phyloP scores from a whole-genome alignment of 331 rosid genomes.

The Stylosanthes scabra region DNA sequence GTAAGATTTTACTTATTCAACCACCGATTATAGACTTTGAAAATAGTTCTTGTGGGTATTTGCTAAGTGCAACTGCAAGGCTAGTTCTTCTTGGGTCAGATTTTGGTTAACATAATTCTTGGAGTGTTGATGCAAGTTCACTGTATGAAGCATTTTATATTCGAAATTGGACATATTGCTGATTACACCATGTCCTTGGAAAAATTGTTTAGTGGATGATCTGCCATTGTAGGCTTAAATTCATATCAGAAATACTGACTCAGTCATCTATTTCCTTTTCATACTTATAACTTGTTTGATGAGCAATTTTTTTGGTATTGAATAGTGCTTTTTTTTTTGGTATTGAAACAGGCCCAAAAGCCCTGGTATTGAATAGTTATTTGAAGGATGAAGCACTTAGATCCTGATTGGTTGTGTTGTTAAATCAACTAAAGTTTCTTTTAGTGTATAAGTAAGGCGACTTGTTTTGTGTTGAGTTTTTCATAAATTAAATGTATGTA shows the following conservation, averaged over 20 bases:
- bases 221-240: conserved; percentile 15
- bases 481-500: not conserved
- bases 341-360: not conserved
- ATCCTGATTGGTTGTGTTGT: not conserved
- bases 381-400: conserved; percentile 15
- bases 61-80: not conserved
- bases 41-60: not conserved
- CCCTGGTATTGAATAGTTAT: conserved; percentile 8
- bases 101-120: not conserved
- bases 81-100: not conserved
- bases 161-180: conserved; percentile 7
- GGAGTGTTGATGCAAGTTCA: not conserved
- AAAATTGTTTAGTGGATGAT: not conserved
- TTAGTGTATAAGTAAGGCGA: not conserved
- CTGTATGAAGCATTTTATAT: not conserved
- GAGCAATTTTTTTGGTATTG: not conserved
- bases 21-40: not conserved
- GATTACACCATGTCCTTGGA: conserved; percentile 10
- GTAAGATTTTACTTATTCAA: not conserved
- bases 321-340: too few relatives aligned
- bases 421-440: not conserved
- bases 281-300: not conserved
- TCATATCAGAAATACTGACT: conserved; percentile 3
- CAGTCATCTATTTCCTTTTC: not conserved
- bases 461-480: not conserved